These are phyloP conservation scores for Trametes sp. DNA, from an alignment of 1,284 basidiomycete genomes.

Conservation along the genomic window DNA sequence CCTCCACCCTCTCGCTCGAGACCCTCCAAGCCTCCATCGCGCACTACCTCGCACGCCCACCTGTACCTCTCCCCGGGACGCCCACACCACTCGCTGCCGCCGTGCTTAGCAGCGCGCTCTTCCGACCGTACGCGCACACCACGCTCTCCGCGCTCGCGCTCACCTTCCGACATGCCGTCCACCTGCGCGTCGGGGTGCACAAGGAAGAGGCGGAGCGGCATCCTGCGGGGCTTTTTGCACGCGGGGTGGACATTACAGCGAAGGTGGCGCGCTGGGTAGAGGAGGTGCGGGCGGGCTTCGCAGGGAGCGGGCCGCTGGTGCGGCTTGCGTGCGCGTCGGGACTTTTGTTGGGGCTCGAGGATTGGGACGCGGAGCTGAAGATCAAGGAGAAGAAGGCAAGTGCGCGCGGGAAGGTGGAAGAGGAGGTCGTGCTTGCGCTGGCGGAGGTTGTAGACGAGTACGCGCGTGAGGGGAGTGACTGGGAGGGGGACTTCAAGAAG, in stretches of 20 bases:
- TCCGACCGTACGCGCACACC: constrained; percentile 50
- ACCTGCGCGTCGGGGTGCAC: constrained; percentile 57
- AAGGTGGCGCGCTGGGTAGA: constrained; percentile 59
- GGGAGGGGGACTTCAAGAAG: constrained; percentile 73
- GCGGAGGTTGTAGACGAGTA: constrained; percentile 77
- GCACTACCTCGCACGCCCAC: constrained; percentile 62
- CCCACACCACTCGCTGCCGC: constrained; percentile 74
- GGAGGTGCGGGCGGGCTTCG: constrained; percentile 66
- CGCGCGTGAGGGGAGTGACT: constrained; percentile 50
- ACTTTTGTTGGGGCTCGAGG: constrained; percentile 68
- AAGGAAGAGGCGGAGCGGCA: constrained; percentile 42
- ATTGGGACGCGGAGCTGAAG: constrained; percentile 49
- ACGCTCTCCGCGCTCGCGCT: constrained; percentile 61
- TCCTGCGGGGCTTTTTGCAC: constrained; percentile 49
- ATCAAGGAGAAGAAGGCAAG: constrained; percentile 31
- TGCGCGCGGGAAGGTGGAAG: constrained; percentile 55
- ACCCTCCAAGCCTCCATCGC: constrained; percentile 68
- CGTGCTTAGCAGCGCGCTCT: constrained; percentile 67
- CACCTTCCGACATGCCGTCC: constrained; percentile 69
- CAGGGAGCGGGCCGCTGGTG: constrained; percentile 66
- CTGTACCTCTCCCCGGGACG: constrained; percentile 47
- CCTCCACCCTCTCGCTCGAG: constrained; percentile 53
- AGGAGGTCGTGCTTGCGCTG: constrained; percentile 69
- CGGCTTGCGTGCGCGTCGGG: constrained; percentile 68
- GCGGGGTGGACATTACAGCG: constrained; percentile 48